Conservation (phyloP, 345 rosid species). For the Citrus sp. region DNA sequence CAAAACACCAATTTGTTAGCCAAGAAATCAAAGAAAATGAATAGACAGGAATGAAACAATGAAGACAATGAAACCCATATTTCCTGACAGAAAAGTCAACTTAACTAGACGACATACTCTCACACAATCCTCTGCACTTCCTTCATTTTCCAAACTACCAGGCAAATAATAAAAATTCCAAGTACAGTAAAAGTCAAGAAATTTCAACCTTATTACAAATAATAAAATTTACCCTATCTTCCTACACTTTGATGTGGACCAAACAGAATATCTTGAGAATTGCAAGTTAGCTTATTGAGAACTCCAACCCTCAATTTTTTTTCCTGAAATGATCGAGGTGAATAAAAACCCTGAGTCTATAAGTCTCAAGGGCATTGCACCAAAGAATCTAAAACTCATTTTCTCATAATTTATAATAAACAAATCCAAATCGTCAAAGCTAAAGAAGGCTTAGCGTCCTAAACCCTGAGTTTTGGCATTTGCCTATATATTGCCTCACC, state of each 20-base stretch:
- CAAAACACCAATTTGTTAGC: not conserved
- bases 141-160: not conserved
- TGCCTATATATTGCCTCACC: not conserved
- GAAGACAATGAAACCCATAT: not conserved
- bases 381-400: not conserved
- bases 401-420: not conserved
- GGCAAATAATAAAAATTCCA: not conserved
- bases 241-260: not conserved
- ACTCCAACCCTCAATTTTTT: not conserved
- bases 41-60: not conserved
- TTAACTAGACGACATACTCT: not conserved
- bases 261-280: not conserved
- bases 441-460: not conserved
- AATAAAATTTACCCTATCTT: not conserved
- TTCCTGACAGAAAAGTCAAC: not conserved
- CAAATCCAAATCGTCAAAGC: not conserved
- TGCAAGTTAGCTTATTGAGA: not conserved
- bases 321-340: not conserved
- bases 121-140: not conserved
- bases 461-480: not conserved
- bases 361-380: not conserved
- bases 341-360: not conserved
- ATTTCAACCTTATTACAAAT: not conserved
- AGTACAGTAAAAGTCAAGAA: not conserved
- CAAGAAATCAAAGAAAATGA: not conserved